Conservation (phyloP, 225 moss, liverwort and hornwort genomes). For the Antitrichia curtipendula region DNA sequence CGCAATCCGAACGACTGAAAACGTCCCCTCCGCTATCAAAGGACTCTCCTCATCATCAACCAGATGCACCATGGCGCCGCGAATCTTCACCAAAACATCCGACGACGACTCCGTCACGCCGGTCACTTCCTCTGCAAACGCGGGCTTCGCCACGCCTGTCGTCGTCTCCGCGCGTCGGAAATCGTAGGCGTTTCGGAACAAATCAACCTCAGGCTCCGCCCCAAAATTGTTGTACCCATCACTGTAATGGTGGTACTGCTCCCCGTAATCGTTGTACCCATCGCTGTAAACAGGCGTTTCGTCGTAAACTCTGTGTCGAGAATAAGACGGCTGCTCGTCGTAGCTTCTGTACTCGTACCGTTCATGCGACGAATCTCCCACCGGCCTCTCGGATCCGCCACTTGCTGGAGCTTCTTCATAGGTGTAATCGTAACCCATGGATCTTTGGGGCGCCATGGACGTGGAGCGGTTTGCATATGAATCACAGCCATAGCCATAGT, state of each 20-base stretch:
- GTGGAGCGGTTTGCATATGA: background rate
- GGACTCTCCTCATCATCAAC: slow-evolving; percentile 67
- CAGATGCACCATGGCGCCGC: slow-evolving; percentile 70
- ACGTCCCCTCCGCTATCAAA: slow-evolving; percentile 49
- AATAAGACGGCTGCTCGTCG: background rate
- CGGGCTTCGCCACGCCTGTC: background rate
- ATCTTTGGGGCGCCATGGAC: background rate
- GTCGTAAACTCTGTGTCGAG: background rate
- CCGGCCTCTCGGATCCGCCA: background rate
- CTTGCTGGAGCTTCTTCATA: background rate
- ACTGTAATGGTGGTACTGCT: background rate
- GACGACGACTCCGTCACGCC: slow-evolving; percentile 28
- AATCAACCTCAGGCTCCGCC: background rate
- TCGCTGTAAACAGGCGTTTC: background rate
- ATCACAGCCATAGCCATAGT: background rate
- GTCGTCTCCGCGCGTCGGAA: slow-evolving; percentile 12
- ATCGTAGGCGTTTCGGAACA: slow-evolving; percentile 12
- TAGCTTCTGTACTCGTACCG: background rate
- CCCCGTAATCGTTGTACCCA: background rate
- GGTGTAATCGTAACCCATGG: background rate
- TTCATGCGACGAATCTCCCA: background rate
- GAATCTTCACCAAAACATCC: slow-evolving; percentile 56
- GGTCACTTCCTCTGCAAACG: slow-evolving; percentile 9
- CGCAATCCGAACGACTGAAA: slow-evolving; percentile 40
- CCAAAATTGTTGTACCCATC: background rate